Evolutionary conservation across 441 rosid species (phyloP), one percentile per base, ranked within the genome.

Genomic region (Adansonia rubrostipa): DNA sequence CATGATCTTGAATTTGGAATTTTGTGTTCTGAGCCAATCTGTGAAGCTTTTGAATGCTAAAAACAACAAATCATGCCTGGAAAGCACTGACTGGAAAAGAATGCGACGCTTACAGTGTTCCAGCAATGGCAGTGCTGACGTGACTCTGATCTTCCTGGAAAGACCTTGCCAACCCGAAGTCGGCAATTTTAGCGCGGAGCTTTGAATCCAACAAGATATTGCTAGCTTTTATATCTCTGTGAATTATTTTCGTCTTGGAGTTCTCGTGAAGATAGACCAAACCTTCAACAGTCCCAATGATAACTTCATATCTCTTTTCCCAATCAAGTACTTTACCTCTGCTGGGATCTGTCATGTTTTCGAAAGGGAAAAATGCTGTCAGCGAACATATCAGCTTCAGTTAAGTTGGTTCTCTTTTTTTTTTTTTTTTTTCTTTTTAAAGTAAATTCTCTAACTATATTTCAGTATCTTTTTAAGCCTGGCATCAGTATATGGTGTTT

Each of bases 51-150:
- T 14, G 53, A 68, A 68, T 45, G 33, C 56, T 48, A 48, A 22
- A 50, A 14, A 48, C 4, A 19, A 1, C 5, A 17, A 45, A 28
- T 33, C 48, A 33, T 71, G 63, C 48, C 1, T 15, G 15, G 28
- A 53, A 36, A 36, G 40, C 40, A 50, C 9, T 13, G n/a, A 44
- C 14, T 4, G 66, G 10, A 64, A 13, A 40, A 28, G 66, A 66
- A 6, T 6, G 72, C 11, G 61, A 78, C 47, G 80, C 98, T 91
- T 80, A 92, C 98, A 94, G 73, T 0, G 99, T 94, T 82, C 99
- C 98, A 33, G 97, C 98, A 77, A 96, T 92, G 61, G 94, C 98
- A 7, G 98, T 92, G 92, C 96, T 96, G 80, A 93, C 94, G 83
- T 93, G 98, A 58, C 93, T 94, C 84, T 93, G 88, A 79, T 94